Base-by-base conservation (phyloP, 495 filamentous ascomycete species). In the Bathelium albidoporum region DNA sequence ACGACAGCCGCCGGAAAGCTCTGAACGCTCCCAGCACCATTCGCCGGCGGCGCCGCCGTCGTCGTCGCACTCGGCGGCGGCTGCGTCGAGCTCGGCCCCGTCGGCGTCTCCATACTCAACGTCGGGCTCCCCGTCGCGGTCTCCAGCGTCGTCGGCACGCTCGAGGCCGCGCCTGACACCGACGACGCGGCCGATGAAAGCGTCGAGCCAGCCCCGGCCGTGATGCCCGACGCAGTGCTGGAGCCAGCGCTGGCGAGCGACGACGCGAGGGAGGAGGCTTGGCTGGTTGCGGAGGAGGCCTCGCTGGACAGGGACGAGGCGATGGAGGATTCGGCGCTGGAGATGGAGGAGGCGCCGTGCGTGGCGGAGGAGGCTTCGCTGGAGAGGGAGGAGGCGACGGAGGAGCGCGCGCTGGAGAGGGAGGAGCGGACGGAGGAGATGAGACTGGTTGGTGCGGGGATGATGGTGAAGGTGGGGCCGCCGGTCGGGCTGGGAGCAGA, bases 271-370 rank as follows among this genome's bases (percentile, higher is more conserved):
- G 59, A 41, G 12, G 61, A 31, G 61, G 53, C 12, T 20, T 20
- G 36, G 45, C 52, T 41, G 2, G 32, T 32, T 45, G 22, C 32
- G 14, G 28, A 31, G 53, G 49, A 28, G 62, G 36, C 52, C 14
- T 64, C 24, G 49, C 63, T 65, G 41, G 28, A 12, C 52, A 61
- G 32, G 7, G 63, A 65, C 9, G 63, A 61, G 2, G 34, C 39
- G 63, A 58, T 34, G 63, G 63, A 65, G 36, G 36, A 28, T 12
- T 10, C 28, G 28, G 28, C 41, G 59, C 41, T 61, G 63, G 41
- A 55, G 22, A 55, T 20, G 1, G 63, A 29, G 36, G 43, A 52
- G 41, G 36, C 43, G 41, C 58, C 18, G 58, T 7, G 5, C 7
- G 58, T n/a, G n/a, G n/a, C n/a, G n/a, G n/a, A n/a, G n/a, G n/a